Percentiles rank a stretch among this genome's conserved stretches.
Conservation (phyloP, 306 rosid species). For the Ammopiptanthus mongolicus region DNA sequence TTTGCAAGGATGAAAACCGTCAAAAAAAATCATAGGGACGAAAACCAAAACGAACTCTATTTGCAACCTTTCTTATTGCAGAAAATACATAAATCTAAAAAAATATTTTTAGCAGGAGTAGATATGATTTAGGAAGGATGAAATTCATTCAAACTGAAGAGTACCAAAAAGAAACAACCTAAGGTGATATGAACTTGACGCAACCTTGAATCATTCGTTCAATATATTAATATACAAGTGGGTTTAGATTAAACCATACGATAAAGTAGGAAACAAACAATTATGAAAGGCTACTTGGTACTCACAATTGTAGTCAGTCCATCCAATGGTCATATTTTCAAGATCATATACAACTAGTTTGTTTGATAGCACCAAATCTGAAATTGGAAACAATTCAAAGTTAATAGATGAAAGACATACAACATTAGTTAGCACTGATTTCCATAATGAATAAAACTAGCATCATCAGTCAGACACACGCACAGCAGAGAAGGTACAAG, state of each 20-base stretch:
- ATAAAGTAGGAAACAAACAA: neutral
- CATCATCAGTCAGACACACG: neutral
- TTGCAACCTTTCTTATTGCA: neutral
- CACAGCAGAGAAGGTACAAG: neutral
- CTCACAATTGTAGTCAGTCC: slow-evolving; percentile 81
- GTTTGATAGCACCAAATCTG: slow-evolving; percentile 82
- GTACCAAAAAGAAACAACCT: neutral
- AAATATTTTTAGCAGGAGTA: neutral
- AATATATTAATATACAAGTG: neutral
- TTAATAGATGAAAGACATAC: neutral
- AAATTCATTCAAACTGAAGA: slow-evolving; percentile 1
- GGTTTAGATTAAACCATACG: neutral
- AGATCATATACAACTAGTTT: slow-evolving; percentile 68
- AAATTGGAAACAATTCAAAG: slow-evolving; percentile 24
- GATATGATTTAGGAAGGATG: neutral
- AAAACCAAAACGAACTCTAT: no score
- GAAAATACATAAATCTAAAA: neutral
- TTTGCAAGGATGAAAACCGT: no score
- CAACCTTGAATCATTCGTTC: neutral
- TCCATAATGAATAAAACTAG: slow-evolving; percentile 1
- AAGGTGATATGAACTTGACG: neutral
- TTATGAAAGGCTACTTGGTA: slow-evolving; percentile 22
- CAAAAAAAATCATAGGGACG: no score
- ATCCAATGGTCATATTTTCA: slow-evolving; percentile 62
- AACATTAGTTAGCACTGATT: neutral